Base-by-base conservation (phyloP, 1,284 basidiomycete genomes). In the Ganoderma leucocontextum region DNA sequence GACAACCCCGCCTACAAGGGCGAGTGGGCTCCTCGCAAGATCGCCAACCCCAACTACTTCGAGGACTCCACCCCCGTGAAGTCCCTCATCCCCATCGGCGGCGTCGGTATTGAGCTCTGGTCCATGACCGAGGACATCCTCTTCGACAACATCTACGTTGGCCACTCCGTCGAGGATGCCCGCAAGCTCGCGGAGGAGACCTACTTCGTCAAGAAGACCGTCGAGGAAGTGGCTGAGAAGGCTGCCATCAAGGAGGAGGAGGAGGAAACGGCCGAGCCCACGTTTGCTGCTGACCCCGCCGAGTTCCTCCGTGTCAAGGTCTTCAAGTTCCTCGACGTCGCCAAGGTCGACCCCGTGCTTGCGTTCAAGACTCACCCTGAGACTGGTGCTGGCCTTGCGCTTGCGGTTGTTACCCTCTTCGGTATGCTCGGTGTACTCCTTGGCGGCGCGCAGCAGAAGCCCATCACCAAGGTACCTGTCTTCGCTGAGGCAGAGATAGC, bases 1-100 rank as follows among this genome's bases (percentile, higher is more conserved):
- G 92, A 95, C 83, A 99, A 99, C 90, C 98, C 98, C 19, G 95
- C 83, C 49, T 99, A 98, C 93, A 98, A 95, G 84, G 98, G 98
- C 77, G 87, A 91, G 76, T 99, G 98, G 98, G 87, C 90, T 61
- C 95, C 98, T 62, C 90, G 91, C 75, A 91, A 95, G 89, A 97
- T 99, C 76, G 70, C 91, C 78, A 99, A 99, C 91, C 95, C 97
- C 36, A 84, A 85, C 78, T 98, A 85, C 89, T 99, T 93, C 80
- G 95, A 97, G 83, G 98, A 99, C 82, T 80, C 86, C 63, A 87
- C 86, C 67, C 97, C 98, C 2, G 89, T 95, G 74, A 92, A 95
- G 85, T 86, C 82, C 76, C 91, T 99, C 70, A 85, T 88, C 76
- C 92, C 94, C 80, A 95, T 97, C 78, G 95, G 94, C 73, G 97